These are phyloP conservation scores for Coniosporium apollinis DNA, from an alignment of 495 filamentous ascomycete species.

Conservation along the genomic window DNA sequence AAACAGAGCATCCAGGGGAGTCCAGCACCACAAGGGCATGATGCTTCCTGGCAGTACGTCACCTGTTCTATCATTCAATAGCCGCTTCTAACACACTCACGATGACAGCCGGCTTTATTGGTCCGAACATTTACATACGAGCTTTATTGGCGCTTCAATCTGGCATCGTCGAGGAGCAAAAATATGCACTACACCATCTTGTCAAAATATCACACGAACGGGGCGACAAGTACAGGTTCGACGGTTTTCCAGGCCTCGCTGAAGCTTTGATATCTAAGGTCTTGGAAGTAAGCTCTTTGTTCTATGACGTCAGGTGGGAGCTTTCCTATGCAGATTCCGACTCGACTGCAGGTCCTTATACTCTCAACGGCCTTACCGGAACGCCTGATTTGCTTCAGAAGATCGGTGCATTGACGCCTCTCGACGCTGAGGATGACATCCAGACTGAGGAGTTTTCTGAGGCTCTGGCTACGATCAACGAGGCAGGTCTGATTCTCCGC, in stretches of 20 bases:
- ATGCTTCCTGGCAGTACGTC: slow-evolving; percentile 38
- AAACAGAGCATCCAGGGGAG: slow-evolving; percentile 8
- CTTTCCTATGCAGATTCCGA: slow-evolving; percentile 41
- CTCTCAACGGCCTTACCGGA: slow-evolving; percentile 60
- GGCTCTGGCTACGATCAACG: slow-evolving; percentile 57
- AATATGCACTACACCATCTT: slow-evolving; percentile 77
- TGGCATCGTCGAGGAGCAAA: slow-evolving; percentile 61
- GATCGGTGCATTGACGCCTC: slow-evolving; percentile 33
- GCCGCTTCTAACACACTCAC: no score
- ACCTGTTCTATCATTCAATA: neutral
- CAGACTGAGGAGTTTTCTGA: slow-evolving; percentile 50
- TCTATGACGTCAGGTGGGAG: slow-evolving; percentile 69
- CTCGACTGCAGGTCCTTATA: slow-evolving; percentile 11
- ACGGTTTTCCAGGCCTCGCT: slow-evolving; percentile 73
- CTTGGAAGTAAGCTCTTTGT: slow-evolving; percentile 53
- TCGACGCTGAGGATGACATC: slow-evolving; percentile 48
- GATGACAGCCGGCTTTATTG: slow-evolving; percentile 48
- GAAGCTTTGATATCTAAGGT: slow-evolving; percentile 78
- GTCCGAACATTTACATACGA: slow-evolving; percentile 77
- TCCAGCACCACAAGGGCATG: slow-evolving; percentile 24
- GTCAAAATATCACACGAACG: slow-evolving; percentile 90
- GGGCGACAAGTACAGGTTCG: slow-evolving; percentile 90
- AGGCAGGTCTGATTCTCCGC: slow-evolving; percentile 72
- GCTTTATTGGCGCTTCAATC: slow-evolving; percentile 65
- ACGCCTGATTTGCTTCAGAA: slow-evolving; percentile 57